Evolutionary conservation across 2,329 filamentous ascomycete genomes (phyloP), one percentile per base, ranked within the genome.

Genomic region (Purpureocillium takamizusanense): DNA sequence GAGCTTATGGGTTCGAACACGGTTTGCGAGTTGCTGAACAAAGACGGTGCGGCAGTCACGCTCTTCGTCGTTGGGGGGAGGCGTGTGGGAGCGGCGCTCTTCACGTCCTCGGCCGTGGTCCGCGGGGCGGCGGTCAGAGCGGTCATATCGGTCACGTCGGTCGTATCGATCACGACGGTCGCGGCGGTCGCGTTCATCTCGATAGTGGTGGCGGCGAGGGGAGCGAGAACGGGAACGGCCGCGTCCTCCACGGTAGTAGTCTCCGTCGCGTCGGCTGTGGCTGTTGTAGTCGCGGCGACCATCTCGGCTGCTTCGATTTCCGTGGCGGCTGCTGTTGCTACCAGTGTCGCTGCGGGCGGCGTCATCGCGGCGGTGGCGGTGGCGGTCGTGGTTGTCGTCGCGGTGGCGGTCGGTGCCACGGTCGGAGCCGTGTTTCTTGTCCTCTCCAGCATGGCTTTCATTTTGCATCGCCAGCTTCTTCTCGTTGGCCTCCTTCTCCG

Each of bases 41-140:
- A 98, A 98, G 42, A 98, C 87, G 42, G 94, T 98, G 54, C 92
- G 85, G 52, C 87, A 83, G 67, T 98, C 92, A 56, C 90, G 84
- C 66, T 98, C 92, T 65, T 97, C 92, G 61, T 95, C 89, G 53
- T 85, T 95, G 43, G 85, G 78, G 56, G 85, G 80, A 21, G 87
- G 83, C 38, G 83, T 80, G 40, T 74, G 50, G 62, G 63, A 52
- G 60, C 67, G 30, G 60, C 46, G 34, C n/a, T n/a, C n/a, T 59
- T 59, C 39, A 61, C 69, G 65, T 39, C 69, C 69, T 51, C 78
- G 73, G 45, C 74, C 74, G 46, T 66, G 61, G 41, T 63, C 69
- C 41, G 70, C 57, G 43, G 72, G 60, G 33, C 56, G 72, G 57
- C 63, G 75, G 45, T 81, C 76, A 53, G 43, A 59, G 51, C 65